A percentile compares a stretch with the other conserved stretches of the same genome.
phyloP scores from a whole-genome alignment of 2,329 filamentous ascomycete genomes.

The Trichoderma semiorbis region DNA sequence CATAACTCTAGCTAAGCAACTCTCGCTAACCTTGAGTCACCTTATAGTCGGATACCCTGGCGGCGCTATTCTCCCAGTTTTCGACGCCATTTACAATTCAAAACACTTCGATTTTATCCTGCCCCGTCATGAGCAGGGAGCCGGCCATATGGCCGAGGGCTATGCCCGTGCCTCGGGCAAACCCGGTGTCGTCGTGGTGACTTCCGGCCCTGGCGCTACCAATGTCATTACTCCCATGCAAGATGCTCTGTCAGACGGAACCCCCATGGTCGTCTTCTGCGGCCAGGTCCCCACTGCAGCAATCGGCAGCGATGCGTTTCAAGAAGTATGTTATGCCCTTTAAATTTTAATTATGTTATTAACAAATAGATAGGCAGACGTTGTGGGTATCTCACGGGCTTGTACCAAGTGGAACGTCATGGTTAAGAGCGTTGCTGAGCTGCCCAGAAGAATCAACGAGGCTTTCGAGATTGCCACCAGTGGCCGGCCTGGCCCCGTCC shows the following conservation, averaged over 20 bases:
- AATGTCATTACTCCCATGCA: slow-evolving; percentile 97
- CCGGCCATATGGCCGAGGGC: slow-evolving; percentile 97
- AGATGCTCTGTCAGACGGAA: slow-evolving; percentile 92
- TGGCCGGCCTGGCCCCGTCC: slow-evolving; percentile 86
- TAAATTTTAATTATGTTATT: too few species aligned
- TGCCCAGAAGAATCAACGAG: slow-evolving; percentile 92
- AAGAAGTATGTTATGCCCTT: slow-evolving; percentile 52
- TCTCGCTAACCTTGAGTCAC: slow-evolving; percentile 42
- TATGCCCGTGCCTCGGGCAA: slow-evolving; percentile 95
- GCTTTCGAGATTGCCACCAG: slow-evolving; percentile 97
- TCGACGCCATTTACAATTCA: slow-evolving; percentile 98
- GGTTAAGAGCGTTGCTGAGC: slow-evolving; percentile 91
- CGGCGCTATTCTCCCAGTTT: slow-evolving; percentile 94
- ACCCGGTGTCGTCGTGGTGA: slow-evolving; percentile 93
- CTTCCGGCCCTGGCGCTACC: slow-evolving; percentile 92
- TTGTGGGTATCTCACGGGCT: slow-evolving; percentile 85
- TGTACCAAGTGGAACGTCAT: slow-evolving; percentile 99
- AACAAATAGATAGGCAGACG: slow-evolving; percentile 56
- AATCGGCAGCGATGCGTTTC: slow-evolving; percentile 94
- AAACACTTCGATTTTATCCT: slow-evolving; percentile 95
- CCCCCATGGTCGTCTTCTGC: slow-evolving; percentile 91
- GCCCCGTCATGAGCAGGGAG: slow-evolving; percentile 88
- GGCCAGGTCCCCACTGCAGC: slow-evolving; percentile 88
- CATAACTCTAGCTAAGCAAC: slow-evolving; percentile 96
- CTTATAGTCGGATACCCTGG: slow-evolving; percentile 80